Percentiles rank a stretch among this genome's conserved stretches.
Conservation (phyloP, 345 rosid genomes). For the Laguncularia racemosa region DNA sequence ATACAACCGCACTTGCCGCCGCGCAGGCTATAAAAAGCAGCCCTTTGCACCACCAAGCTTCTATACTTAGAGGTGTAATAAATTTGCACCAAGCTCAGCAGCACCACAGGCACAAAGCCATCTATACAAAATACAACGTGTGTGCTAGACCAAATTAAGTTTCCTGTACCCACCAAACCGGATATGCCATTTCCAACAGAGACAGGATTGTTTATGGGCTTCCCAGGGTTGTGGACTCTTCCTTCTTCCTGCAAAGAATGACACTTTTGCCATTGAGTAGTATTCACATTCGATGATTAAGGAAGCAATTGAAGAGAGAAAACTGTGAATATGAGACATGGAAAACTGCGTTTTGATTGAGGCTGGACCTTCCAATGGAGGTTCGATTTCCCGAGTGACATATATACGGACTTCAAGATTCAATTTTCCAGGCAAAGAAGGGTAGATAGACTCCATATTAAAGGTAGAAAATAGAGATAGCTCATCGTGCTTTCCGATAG, state of each 20-base stretch:
- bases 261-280: not conserved
- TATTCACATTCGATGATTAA: too few species aligned
- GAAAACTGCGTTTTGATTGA: not conserved
- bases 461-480: conserved; percentile 58
- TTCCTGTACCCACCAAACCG: conserved; percentile 68
- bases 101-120: conserved; percentile 46
- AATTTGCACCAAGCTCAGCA: conserved; percentile 33
- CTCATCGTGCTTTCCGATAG: conserved; percentile 68
- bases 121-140: conserved; percentile 45
- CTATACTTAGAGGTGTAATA: conserved; percentile 42
- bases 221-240: conserved; percentile 10
- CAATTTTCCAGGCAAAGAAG: conserved; percentile 38
- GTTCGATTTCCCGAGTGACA: conserved; percentile 66
- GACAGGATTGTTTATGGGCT: conserved; percentile 23
- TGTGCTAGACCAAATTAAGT: conserved; percentile 64
- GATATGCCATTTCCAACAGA: conserved; percentile 49
- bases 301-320: too few species aligned
- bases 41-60: conserved; percentile 87
- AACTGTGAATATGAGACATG: not conserved
- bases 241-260: conserved; percentile 74
- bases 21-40: conserved; percentile 55
- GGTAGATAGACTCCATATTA: conserved; percentile 53
- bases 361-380: conserved; percentile 41
- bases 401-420: conserved; percentile 48
- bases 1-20: conserved; percentile 47